Evolutionary conservation across 352 stramenopile species (phyloP).

Genomic region (Ophiocytium majus): DNA sequence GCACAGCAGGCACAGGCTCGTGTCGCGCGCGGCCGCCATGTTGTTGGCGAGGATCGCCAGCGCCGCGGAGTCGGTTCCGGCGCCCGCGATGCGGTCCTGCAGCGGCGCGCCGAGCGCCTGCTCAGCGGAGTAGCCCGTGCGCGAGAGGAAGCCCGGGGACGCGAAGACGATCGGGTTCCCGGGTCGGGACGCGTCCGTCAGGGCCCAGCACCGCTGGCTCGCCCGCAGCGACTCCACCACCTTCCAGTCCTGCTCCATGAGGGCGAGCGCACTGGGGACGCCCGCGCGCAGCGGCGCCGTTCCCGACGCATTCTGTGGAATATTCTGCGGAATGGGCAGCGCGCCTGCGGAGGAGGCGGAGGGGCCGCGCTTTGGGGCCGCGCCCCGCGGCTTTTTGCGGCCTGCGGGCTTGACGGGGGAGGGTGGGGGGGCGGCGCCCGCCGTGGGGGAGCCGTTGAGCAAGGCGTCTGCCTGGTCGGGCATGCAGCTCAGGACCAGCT

Average conservation of each 20-base stretch:
- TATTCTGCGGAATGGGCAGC: background rate
- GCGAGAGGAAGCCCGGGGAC: conserved; percentile 52
- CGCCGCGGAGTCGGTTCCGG: conserved; percentile 34
- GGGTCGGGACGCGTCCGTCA: conserved; percentile 45
- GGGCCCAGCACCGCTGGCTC: conserved; percentile 53
- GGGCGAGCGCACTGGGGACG: conserved; percentile 43
- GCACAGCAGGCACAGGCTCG: conserved; percentile 75
- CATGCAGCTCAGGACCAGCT: conserved; percentile 67
- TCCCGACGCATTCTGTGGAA: background rate
- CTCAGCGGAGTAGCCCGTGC: conserved; percentile 54
- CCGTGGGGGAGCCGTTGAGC: conserved; percentile 57
- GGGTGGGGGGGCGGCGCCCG: conserved; percentile 22
- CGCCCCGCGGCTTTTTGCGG: background rate
- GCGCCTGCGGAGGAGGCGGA: background rate
- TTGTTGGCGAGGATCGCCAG: conserved; percentile 56
- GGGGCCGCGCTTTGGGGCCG: conserved; percentile 15
- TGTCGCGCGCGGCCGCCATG: conserved; percentile 58
- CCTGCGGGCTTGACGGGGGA: background rate
- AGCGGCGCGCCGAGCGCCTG: conserved; percentile 62
- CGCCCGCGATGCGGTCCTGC: conserved; percentile 56
- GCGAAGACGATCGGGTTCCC: conserved; percentile 58
- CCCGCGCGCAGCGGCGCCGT: background rate
- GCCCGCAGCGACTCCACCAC: conserved; percentile 43
- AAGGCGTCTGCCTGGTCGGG: conserved; percentile 66
- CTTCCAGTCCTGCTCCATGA: conserved; percentile 55